Evolutionary conservation across 371 early-diverging fungal genomes (phyloP).

Genomic region (Mortierella sp.): DNA sequence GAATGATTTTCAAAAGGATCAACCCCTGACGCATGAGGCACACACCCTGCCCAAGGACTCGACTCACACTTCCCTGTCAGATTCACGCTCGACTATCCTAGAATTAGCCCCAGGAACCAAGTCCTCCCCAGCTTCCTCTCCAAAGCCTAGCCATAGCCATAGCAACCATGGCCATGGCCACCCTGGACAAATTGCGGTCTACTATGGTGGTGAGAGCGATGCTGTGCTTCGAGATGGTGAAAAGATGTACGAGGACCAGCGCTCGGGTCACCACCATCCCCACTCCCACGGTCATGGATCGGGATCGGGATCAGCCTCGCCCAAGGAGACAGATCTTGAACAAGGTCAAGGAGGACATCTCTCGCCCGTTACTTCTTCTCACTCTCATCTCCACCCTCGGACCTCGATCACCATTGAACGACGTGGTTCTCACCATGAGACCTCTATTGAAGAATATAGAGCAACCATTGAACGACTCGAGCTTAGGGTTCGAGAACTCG

Average conservation of each 20-base stretch:
- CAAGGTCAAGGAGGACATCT: not conserved
- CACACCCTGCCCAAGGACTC: not conserved
- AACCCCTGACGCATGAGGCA: not conserved
- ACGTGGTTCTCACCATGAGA: slow-evolving; percentile 8
- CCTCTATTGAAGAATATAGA: slow-evolving; percentile 13
- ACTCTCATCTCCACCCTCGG: not conserved
- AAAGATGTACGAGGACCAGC: slow-evolving; percentile 5
- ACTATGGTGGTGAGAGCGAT: slow-evolving; percentile 36
- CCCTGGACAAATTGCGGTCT: slow-evolving; percentile 28
- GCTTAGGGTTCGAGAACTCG: slow-evolving; percentile 36
- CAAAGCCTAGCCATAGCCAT: not conserved
- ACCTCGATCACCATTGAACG: slow-evolving; percentile 18
- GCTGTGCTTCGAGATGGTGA: slow-evolving; percentile 23
- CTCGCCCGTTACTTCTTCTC: too few species aligned
- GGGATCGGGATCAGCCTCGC: slow-evolving; percentile 3
- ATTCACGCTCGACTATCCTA: not conserved
- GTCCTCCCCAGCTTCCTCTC: not conserved
- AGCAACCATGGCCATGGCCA: slow-evolving; percentile 1
- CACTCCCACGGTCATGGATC: too few species aligned
- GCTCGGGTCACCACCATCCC: not conserved
- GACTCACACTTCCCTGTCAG: not conserved
- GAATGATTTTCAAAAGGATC: not conserved
- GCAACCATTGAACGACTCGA: slow-evolving; percentile 28
- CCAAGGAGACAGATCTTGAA: slow-evolving; percentile 5
- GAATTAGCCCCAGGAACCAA: not conserved